Conservation (phyloP, 2,329 filamentous ascomycete genomes). For the Coniochaeta sp. region DNA sequence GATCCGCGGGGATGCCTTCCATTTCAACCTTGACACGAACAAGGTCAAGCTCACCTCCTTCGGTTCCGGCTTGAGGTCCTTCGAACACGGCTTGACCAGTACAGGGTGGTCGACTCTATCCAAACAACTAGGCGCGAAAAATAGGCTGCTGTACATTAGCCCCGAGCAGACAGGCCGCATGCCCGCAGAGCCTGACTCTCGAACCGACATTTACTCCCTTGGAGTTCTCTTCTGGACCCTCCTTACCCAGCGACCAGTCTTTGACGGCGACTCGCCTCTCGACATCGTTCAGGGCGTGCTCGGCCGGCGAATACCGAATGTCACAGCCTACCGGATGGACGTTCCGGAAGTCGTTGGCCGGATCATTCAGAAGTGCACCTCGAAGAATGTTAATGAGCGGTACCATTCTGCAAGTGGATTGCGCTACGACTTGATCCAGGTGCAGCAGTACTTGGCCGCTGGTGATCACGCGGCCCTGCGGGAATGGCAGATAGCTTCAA, state of each 20-base stretch:
- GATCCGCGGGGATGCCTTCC: constrained; percentile 83
- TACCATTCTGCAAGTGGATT: constrained; percentile 87
- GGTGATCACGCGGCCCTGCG: constrained; percentile 66
- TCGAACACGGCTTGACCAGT: constrained; percentile 81
- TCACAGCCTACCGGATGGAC: constrained; percentile 72
- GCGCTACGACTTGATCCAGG: constrained; percentile 68
- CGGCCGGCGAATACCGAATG: constrained; percentile 66
- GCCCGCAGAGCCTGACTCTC: constrained; percentile 82
- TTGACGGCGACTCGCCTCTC: constrained; percentile 70
- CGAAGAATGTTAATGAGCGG: constrained; percentile 77
- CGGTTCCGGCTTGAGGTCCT: constrained; percentile 78
- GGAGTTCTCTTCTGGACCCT: constrained; percentile 86
- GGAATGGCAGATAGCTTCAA: constrained; percentile 69
- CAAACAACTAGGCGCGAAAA: constrained; percentile 75
- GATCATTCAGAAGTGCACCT: constrained; percentile 87
- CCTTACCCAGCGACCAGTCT: constrained; percentile 71
- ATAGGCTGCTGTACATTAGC: constrained; percentile 86
- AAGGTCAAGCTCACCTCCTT: constrained; percentile 76
- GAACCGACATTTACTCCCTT: constrained; percentile 90
- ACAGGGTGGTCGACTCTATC: constrained; percentile 81
- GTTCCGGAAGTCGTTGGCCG: constrained; percentile 74
- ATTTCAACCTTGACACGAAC: constrained; percentile 66
- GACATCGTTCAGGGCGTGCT: constrained; percentile 90
- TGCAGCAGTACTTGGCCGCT: constrained; percentile 66
- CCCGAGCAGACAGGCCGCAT: constrained; percentile 92